phyloP scores from a whole-genome alignment of 2,329 filamentous ascomycete genomes.

The Coleophoma eucalyptorum region DNA sequence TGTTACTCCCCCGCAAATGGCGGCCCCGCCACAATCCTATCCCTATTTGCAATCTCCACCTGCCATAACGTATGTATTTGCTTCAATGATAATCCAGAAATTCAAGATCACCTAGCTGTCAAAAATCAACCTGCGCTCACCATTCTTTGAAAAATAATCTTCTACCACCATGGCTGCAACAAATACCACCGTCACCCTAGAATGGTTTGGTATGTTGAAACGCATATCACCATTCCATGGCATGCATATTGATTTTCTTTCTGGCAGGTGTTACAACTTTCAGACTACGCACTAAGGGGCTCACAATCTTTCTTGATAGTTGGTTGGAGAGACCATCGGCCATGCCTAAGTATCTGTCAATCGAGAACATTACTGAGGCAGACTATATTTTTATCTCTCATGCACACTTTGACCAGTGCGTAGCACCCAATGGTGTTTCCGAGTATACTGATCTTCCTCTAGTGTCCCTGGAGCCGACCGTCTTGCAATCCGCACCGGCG shows the following conservation, averaged over 20 bases:
- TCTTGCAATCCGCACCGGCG: constrained; percentile 20
- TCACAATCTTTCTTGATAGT: constrained; percentile 14
- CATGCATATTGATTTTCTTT: not conserved
- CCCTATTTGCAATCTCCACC: not conserved
- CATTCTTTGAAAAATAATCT: not conserved
- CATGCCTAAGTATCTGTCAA: constrained; percentile 7
- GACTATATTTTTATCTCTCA: constrained; percentile 17
- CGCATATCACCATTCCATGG: not conserved
- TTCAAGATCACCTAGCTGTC: not conserved
- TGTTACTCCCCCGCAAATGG: not conserved
- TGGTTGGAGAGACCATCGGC: constrained; percentile 10
- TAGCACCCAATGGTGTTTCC: not conserved
- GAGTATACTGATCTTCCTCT: not conserved
- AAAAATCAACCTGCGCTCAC: not conserved
- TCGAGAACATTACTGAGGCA: constrained; percentile 15
- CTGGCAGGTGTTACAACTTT: constrained; percentile 8
- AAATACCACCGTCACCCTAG: not conserved
- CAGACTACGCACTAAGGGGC: constrained; percentile 6
- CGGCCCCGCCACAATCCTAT: not conserved
- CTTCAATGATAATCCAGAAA: not conserved
- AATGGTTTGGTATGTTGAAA: not conserved
- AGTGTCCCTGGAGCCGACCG: constrained; percentile 22
- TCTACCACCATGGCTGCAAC: not conserved
- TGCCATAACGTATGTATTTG: not conserved
- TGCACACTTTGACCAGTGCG: not conserved